Conservation (phyloP, 1,284 basidiomycete species). For the Melampsora americana region DNA sequence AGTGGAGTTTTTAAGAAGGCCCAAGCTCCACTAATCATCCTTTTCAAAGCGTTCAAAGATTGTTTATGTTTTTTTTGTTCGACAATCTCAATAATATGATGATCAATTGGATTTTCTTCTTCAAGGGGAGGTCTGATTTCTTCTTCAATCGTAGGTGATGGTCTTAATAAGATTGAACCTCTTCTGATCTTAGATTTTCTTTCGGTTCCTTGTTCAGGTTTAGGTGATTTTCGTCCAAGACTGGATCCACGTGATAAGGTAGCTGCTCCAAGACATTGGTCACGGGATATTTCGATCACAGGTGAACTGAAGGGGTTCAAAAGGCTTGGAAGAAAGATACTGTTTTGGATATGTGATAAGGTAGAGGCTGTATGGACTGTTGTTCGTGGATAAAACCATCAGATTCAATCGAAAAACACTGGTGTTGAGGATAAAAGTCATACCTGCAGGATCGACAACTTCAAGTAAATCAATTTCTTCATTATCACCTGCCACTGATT, state of each 20-base stretch:
- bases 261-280: neutral
- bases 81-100: conserved; percentile 14
- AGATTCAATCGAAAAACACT: neutral
- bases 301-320: conserved; percentile 18
- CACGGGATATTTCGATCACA: neutral
- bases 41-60: neutral
- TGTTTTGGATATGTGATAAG: conserved; percentile 38
- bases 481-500: neutral
- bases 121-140: neutral
- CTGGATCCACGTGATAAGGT: neutral
- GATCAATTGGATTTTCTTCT: conserved; percentile 1
- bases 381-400: neutral
- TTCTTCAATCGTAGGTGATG: neutral
- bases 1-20: conserved; percentile 31
- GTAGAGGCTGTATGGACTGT: conserved; percentile 40
- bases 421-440: neutral
- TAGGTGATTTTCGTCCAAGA: neutral
- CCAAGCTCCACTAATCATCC: conserved; percentile 1
- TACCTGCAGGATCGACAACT: conserved; percentile 37
- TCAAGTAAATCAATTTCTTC: conserved; percentile 30
- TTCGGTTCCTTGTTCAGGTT: neutral
- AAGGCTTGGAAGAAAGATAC: conserved; percentile 17
- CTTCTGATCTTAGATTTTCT: neutral
- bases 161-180: neutral
- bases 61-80: neutral